Base-by-base conservation (phyloP, 2,329 filamentous ascomycete genomes). In the Colletotrichum aenigma region DNA sequence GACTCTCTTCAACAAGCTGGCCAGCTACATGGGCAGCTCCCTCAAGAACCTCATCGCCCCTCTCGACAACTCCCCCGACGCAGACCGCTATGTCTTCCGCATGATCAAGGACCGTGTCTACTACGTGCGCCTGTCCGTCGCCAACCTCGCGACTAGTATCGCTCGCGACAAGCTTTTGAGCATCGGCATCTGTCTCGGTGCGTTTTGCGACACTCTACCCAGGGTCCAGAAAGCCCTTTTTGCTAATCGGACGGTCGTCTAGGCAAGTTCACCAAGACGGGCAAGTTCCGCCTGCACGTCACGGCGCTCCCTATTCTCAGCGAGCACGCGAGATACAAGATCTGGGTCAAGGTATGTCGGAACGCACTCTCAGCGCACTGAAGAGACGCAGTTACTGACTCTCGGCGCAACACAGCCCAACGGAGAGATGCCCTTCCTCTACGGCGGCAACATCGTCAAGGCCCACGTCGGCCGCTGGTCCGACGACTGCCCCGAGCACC, bases 341-440 rank as follows among this genome's bases (percentile, higher is more conserved):
- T 98, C 80, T 98, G 96, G 96, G 93, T 99, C 79, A 97, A 97
- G 72, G 75, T 77, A 48, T 16, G 68, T 55, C 13, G 2, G 4
- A 5, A 24, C 7, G 2, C 16, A 30, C 6, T 2, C 16, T 34
- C 21, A 7, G 13, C n/a, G 12, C 24, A 18, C 12, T 15, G 21
- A 0, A 7, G n/a, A 9, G 15, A 7, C 10, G 13, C 24, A 21
- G 9, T n/a, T n/a, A 48, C 74, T 76, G n/a, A 76, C 48, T 16
- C 4, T 21, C 7, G 6, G 15, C 24, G 13, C 4, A 32, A n/a
- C 13, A 70, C 66, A 76, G 86, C 91, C 93, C 75, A 98, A 98
- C 86, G 97, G 97, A 79, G 96, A 97, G 82, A 98, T 98, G 96
- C 96, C 97, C 2, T 98, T 98, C 84, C 87, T 99, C 62, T 99